Conservation (phyloP, 345 rosid genomes). For the Limnanthes douglasii region DNA sequence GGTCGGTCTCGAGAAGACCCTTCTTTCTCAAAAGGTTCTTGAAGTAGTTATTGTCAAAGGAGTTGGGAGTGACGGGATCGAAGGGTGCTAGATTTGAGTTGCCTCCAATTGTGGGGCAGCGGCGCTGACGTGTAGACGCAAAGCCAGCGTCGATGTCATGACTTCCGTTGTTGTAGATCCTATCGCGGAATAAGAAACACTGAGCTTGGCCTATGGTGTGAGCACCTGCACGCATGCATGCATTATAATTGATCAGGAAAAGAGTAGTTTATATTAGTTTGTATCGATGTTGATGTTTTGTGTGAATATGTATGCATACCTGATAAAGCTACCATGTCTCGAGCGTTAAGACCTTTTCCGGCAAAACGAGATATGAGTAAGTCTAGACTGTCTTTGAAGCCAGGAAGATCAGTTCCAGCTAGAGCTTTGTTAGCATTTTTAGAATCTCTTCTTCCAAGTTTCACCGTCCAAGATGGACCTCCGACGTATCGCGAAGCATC, state of each 20-base stretch:
- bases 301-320: slow-evolving; percentile 11
- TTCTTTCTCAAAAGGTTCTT: slow-evolving; percentile 32
- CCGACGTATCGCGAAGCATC: slow-evolving; percentile 26
- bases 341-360: slow-evolving; percentile 29
- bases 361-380: slow-evolving; percentile 21
- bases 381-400: slow-evolving; percentile 16
- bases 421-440: slow-evolving; percentile 11
- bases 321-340: slow-evolving; percentile 51
- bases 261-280: background rate
- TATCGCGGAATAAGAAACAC: slow-evolving; percentile 23
- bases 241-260: slow-evolving; percentile 3
- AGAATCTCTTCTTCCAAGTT: slow-evolving; percentile 39
- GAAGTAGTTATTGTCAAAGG: slow-evolving; percentile 41
- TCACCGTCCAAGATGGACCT: slow-evolving; percentile 27
- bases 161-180: slow-evolving; percentile 28
- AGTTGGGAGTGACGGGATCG: slow-evolving; percentile 35
- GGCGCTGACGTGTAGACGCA: slow-evolving; percentile 21
- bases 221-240: slow-evolving; percentile 18
- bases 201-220: slow-evolving; percentile 49
- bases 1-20: slow-evolving; percentile 38
- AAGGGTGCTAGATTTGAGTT: slow-evolving; percentile 19
- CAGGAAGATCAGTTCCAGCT: slow-evolving; percentile 27
- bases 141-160: slow-evolving; percentile 33
- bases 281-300: too few relatives aligned
- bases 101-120: slow-evolving; percentile 18